Conservation (phyloP, 768 basidiomycete species). For the Kwoniella dendrophila region DNA sequence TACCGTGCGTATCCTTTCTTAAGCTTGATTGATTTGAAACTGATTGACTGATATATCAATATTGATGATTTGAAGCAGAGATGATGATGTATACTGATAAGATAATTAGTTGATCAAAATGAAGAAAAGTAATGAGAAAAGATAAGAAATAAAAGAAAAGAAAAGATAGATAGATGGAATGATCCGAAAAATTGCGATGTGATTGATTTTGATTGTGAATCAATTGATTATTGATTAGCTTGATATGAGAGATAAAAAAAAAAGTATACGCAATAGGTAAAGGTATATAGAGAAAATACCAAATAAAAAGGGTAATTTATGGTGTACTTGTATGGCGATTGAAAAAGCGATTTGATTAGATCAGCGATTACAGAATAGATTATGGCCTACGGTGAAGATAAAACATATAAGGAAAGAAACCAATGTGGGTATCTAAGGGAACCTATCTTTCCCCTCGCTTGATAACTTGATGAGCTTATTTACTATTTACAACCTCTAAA, state of each 20-base stretch:
- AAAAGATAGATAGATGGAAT: background rate
- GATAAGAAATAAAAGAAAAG: slow-evolving; percentile 3
- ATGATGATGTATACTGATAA: background rate
- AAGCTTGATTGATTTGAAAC: too few species aligned
- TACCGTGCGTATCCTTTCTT: too few species aligned
- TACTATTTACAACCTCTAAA: too few species aligned
- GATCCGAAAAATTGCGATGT: background rate
- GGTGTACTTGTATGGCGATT: slow-evolving; percentile 9
- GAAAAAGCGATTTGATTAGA: slow-evolving; percentile 22
- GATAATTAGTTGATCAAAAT: background rate
- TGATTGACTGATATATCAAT: background rate
- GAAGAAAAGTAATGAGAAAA: background rate
- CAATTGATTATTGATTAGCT: too few species aligned
- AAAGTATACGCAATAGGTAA: too few species aligned
- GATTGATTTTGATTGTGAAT: too few species aligned
- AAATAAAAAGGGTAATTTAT: background rate
- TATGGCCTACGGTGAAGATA: too few species aligned
- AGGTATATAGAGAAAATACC: background rate
- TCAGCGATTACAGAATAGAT: slow-evolving; percentile 5
- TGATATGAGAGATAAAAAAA: too few species aligned
- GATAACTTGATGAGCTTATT: too few species aligned
- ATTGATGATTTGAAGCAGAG: background rate
- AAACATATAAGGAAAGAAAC: too few species aligned
- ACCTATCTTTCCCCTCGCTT: slow-evolving; percentile 2
- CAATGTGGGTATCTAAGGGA: too few species aligned